Base-by-base conservation (phyloP, 192 early-diverging fungal species). In the Backusella parvicylindrica region DNA sequence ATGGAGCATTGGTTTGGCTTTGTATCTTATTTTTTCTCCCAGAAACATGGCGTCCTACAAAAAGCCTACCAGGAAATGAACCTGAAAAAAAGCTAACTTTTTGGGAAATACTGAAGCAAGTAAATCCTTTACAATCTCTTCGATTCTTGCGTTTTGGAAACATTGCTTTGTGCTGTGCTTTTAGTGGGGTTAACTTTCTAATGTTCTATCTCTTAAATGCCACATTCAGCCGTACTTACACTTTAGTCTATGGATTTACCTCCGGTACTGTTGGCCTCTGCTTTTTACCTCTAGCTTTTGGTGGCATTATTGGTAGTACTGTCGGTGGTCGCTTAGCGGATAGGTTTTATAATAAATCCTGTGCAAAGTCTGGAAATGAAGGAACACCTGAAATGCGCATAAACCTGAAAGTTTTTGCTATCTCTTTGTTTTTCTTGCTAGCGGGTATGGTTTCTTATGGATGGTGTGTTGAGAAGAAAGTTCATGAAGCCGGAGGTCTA, bases 21-120 rank as follows among this genome's bases (percentile, higher is more conserved):
- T 50, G 64, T 2, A 67, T 82, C 12, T 41, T 82, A 28, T 79
- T 82, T 21, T 78, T 71, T 32, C 47, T 82, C 11, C 81, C 81
- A 21, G 81, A 82, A 64, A 82, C 81, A 28, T 79, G 69, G 70
- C 60, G 80, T 16, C 43, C 43, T 47, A 50, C 11, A 65, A 65
- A 15, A 36, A 43, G 8, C 0, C 15, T 49, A 37, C 11, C 30
- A 40, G n/a, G 26, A 16, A 63, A 9, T 47, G 36, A 26, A 8
- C 35, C n/a, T 2, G 72, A 80, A 16, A 70, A 60, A 28, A 65
- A 69, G 53, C 1, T 1, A 47, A 47, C 43, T n/a, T 15, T 47
- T 6, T 47, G 4, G 18, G 43, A 18, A 7, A 15, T 47, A n/a
- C 16, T 47, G 6, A 47, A 47, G 16, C 21, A 56, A 28, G 38